Evolutionary conservation across 352 stramenopile species (phyloP).

Genomic region (Phytophthora pinifolia): DNA sequence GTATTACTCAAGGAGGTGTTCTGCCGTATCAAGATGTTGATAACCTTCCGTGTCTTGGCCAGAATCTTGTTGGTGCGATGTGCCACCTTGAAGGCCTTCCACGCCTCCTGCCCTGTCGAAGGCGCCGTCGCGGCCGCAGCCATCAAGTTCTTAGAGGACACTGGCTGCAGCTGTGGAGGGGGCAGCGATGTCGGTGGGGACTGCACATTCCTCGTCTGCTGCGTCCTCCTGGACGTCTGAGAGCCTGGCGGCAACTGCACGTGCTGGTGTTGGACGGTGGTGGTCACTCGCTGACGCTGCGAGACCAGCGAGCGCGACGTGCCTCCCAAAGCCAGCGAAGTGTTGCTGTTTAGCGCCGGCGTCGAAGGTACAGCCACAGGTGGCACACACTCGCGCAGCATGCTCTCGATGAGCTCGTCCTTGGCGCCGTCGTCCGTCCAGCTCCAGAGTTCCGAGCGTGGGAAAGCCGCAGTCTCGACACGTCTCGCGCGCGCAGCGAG

Average conservation of each 20-base stretch:
- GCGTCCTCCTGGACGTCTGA: conserved; percentile 12
- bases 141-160: conserved; percentile 22
- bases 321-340: conserved; percentile 1
- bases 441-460: conserved; percentile 57
- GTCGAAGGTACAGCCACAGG: conserved; percentile 17
- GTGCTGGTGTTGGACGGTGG: conserved; percentile 7
- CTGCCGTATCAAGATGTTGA: conserved; percentile 33
- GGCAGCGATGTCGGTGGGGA: conserved; percentile 15
- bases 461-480: conserved; percentile 34
- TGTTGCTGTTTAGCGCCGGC: conserved; percentile 8
- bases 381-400: conserved; percentile 51
- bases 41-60: conserved; percentile 53
- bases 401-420: conserved; percentile 53
- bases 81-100: conserved; percentile 64
- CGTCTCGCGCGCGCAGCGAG: conserved; percentile 19
- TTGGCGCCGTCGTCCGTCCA: conserved; percentile 39
- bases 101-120: conserved; percentile 35
- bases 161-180: conserved; percentile 14
- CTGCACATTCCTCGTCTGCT: conserved; percentile 18
- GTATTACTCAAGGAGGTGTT: conserved; percentile 14
- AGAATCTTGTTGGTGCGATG: conserved; percentile 64
- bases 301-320: conserved; percentile 16
- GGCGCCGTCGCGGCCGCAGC: not conserved
- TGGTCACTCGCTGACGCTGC: conserved; percentile 15
- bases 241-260: not conserved